Evolutionary conservation across 1,139 yeast species (phyloP).

Genomic region (Pichia sp.): DNA sequence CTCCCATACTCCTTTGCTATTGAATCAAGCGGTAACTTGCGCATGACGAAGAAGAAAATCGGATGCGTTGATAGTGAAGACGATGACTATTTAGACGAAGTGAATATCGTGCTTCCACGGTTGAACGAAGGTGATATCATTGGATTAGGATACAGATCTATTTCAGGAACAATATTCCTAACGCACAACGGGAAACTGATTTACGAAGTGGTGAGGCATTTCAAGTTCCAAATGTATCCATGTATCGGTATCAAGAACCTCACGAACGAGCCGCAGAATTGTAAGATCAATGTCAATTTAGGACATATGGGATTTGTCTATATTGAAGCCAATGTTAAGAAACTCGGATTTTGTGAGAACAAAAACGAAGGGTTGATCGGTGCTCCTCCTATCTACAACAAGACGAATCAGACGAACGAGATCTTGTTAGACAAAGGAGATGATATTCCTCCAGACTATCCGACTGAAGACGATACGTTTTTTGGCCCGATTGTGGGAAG

Average conservation of each 20-base stretch:
- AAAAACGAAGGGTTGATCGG: slow-evolving; percentile 69
- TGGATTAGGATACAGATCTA: slow-evolving; percentile 85
- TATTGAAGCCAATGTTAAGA: slow-evolving; percentile 92
- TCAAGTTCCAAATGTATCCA: slow-evolving; percentile 81
- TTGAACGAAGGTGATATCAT: slow-evolving; percentile 84
- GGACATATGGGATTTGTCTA: slow-evolving; percentile 94
- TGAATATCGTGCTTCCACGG: slow-evolving; percentile 72
- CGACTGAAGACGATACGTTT: slow-evolving; percentile 60
- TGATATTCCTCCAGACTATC: slow-evolving; percentile 67
- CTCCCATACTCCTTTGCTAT: slow-evolving; percentile 82
- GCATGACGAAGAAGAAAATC: slow-evolving; percentile 44
- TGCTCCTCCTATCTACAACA: slow-evolving; percentile 72
- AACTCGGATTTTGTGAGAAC: slow-evolving; percentile 82
- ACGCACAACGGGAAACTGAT: slow-evolving; percentile 89
- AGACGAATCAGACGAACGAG: slow-evolving; percentile 37
- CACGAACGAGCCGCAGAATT: slow-evolving; percentile 45
- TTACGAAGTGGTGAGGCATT: slow-evolving; percentile 79
- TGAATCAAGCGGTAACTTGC: slow-evolving; percentile 79
- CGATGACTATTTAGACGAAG: too few relatives aligned
- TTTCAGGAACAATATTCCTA: slow-evolving; percentile 80
- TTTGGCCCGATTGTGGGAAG: slow-evolving; percentile 43
- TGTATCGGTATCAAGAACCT: slow-evolving; percentile 70
- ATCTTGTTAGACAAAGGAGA: slow-evolving; percentile 70
- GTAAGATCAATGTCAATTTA: slow-evolving; percentile 77
- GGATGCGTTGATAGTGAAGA: slow-evolving; percentile 43